These are phyloP conservation scores for Fomitopsis betulina DNA, from an alignment of 1,284 basidiomycete species.

Conservation along the genomic window DNA sequence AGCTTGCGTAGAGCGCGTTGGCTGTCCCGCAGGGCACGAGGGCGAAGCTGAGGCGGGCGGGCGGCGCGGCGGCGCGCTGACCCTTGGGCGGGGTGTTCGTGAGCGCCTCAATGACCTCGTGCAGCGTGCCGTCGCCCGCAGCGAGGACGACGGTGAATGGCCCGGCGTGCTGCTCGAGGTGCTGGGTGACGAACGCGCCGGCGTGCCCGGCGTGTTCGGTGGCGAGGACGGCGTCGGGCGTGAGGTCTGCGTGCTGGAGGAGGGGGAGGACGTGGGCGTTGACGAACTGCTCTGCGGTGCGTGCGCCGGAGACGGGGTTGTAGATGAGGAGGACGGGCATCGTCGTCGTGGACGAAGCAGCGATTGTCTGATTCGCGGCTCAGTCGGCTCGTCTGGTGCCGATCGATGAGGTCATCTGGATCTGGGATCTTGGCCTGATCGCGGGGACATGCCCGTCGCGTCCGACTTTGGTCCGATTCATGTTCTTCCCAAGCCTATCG, in stretches of 20 bases:
- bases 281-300: constrained; percentile 44
- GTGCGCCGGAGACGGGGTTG: constrained; percentile 46
- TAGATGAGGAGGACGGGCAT: constrained; percentile 38
- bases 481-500: constrained; percentile 10
- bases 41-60: constrained; percentile 35
- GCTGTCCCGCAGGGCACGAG: constrained; percentile 87
- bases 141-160: constrained; percentile 53
- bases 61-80: constrained; percentile 8
- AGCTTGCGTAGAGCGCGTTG: constrained; percentile 81
- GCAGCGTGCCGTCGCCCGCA: constrained; percentile 90
- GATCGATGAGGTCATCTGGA: not conserved
- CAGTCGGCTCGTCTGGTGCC: not conserved
- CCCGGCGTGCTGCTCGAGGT: constrained; percentile 28
- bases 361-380: not conserved
- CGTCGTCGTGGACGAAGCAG: not conserved
- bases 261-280: constrained; percentile 59
- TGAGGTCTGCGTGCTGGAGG: constrained; percentile 38
- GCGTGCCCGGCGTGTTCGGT: constrained; percentile 59
- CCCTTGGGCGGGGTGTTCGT: constrained; percentile 25
- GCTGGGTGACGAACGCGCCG: constrained; percentile 44
- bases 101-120: constrained; percentile 74
- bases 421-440: constrained; percentile 4
- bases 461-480: not conserved
- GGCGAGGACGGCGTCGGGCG: constrained; percentile 37
- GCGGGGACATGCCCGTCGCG: constrained; percentile 3